Evolutionary conservation across 2,329 filamentous ascomycete genomes (phyloP), one percentile per base, ranked within the genome.

Genomic region (Beauveria bassiana): DNA sequence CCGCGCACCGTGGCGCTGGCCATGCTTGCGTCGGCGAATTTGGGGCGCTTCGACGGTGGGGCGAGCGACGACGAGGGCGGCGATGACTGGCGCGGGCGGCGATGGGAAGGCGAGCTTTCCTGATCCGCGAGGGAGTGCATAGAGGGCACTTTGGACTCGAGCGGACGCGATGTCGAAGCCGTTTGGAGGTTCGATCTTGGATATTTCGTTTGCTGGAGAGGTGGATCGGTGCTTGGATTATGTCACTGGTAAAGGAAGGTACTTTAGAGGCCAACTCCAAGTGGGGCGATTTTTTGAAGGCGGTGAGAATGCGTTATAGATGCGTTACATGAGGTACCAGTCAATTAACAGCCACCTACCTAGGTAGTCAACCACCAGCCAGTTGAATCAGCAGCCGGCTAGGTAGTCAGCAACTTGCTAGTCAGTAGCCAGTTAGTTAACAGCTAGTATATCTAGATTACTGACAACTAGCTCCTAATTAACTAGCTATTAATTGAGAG

Each of bases 1-100:
- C 74, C 75, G 68, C 71, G 71, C 66, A 72, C 72, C 69, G 70
- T 74, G 66, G 70, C 71, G 61, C 68, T 73, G 56, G 70, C 66
- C 73, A 76, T 74, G 61, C 62, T 59, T 28, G 54, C 61, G 46
- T 70, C 68, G 62, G 65, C 62, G 59, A 72, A 66, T 64, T 68
- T 70, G 63, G 69, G 68, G 51, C 74, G 71, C 68, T 76, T 76
- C 20, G 65, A 63, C 64, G 65, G 52, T 63, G 61, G 38, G 65
- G 66, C 54, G 68, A 65, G 5, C 64, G 47, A 55, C 22, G 69
- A 61, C n/a, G 71, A 71, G 5, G 73, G 71, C 51, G 71, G 71
- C 22, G 72, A 73, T 61, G 70, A 69, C 64, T 71, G 68, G 66
- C 75, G 75, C 59, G 68, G 74, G 62, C 75, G 72, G 55, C 75